A percentile compares a stretch with the other conserved stretches of the same genome.
Conservation (phyloP, 331 rosid genomes). For the Phaseolus coccineus region DNA sequence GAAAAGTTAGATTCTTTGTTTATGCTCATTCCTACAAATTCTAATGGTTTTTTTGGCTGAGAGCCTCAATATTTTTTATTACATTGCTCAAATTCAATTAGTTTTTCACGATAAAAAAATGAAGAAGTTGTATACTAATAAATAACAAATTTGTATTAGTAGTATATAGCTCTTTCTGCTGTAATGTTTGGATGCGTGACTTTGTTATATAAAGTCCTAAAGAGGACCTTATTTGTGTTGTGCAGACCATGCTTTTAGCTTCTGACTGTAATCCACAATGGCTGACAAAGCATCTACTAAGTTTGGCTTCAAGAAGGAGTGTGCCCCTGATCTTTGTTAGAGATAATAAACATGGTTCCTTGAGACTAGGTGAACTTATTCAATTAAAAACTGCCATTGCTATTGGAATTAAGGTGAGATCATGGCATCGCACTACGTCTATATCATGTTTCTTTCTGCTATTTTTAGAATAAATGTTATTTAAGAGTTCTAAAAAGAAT, state of each 20-base stretch:
- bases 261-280: constrained; percentile 74
- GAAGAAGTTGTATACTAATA: too few relatives aligned
- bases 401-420: constrained; percentile 75
- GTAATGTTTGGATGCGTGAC: too few relatives aligned
- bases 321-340: constrained; percentile 73
- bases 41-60: neutral
- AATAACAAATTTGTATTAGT: too few relatives aligned
- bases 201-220: too few relatives aligned
- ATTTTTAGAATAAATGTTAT: neutral
- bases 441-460: neutral
- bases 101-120: too few relatives aligned
- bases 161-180: too few relatives aligned
- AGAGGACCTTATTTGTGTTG: constrained; percentile 8
- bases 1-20: neutral
- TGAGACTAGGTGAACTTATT: constrained; percentile 78
- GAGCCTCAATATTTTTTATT: neutral
- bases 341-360: constrained; percentile 66
- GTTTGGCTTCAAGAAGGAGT: constrained; percentile 73
- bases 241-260: constrained; percentile 74
- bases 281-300: constrained; percentile 78
- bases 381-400: constrained; percentile 79
- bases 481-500: neutral
- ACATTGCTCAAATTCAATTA: too few relatives aligned
- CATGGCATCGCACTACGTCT: neutral
- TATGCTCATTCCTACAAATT: constrained; percentile 14